A percentile compares a stretch with the other conserved stretches of the same genome.
Evolutionary conservation across 495 filamentous ascomycete species (phyloP).

Genomic region (Aspergillus olivimuriae): DNA sequence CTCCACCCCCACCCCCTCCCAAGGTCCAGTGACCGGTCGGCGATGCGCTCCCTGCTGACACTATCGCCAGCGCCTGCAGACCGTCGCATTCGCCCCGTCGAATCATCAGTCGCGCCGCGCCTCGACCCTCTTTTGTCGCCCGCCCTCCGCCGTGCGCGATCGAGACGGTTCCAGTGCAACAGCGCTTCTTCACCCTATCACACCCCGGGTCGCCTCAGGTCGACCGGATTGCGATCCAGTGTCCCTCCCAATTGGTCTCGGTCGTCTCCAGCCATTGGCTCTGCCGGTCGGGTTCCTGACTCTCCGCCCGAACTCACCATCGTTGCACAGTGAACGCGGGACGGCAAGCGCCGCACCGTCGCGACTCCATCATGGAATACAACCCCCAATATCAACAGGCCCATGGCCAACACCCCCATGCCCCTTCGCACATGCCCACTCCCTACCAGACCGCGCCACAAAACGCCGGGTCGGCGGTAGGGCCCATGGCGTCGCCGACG

Average conservation of each 20-base stretch:
- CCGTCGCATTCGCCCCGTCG: slow-evolving; percentile 29
- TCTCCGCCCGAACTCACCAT: slow-evolving; percentile 18
- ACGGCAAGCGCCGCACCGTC: slow-evolving; percentile 21
- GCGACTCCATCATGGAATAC: slow-evolving; percentile 45
- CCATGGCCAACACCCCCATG: slow-evolving; percentile 50
- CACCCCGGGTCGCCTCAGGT: slow-evolving; percentile 3
- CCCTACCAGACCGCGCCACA: slow-evolving; percentile 42
- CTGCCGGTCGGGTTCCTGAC: slow-evolving; percentile 18
- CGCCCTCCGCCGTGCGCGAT: slow-evolving; percentile 22
- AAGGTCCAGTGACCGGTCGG: slow-evolving; percentile 39
- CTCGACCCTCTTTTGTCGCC: slow-evolving; percentile 22
- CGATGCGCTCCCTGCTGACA: slow-evolving; percentile 42
- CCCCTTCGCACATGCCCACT: slow-evolving; percentile 43
- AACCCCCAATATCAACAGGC: slow-evolving; percentile 49
- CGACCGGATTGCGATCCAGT: not conserved
- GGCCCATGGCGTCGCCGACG: slow-evolving; percentile 46
- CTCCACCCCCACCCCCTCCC: slow-evolving; percentile 18
- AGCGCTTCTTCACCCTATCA: slow-evolving; percentile 23
- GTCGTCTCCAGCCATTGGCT: slow-evolving; percentile 10
- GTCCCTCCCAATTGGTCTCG: slow-evolving; percentile 12
- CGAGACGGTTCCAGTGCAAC: slow-evolving; percentile 22
- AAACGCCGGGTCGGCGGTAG: slow-evolving; percentile 39
- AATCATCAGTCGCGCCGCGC: slow-evolving; percentile 33
- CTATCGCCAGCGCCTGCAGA: slow-evolving; percentile 34
- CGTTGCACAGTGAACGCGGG: slow-evolving; percentile 23